Conservation (phyloP, 1,284 basidiomycete genomes). For the Apiotrichum gamsii region DNA sequence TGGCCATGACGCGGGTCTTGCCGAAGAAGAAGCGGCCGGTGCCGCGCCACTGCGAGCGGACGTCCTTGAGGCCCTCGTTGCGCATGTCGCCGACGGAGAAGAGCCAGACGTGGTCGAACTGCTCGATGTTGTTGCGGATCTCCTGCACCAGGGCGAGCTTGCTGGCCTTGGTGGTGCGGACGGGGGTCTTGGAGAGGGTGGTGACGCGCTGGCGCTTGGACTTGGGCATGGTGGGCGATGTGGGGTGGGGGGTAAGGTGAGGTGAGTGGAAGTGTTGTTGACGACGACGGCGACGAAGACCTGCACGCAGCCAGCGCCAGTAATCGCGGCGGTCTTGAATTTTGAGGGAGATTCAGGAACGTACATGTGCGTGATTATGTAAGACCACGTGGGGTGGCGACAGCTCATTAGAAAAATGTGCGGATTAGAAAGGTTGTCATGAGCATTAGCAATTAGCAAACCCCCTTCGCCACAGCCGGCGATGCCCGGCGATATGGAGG, state of each 20-base stretch:
- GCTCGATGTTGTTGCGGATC: conserved; percentile 60
- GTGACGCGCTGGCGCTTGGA: conserved; percentile 78
- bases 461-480: too few relatives aligned
- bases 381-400: conserved; percentile 10
- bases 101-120: conserved; percentile 91
- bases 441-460: too few relatives aligned
- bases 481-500: too few relatives aligned
- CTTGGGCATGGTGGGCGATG: conserved; percentile 61
- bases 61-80: conserved; percentile 88
- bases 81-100: conserved; percentile 94
- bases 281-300: too few relatives aligned
- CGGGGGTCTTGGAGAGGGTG: conserved; percentile 52
- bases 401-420: too few relatives aligned
- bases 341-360: background rate
- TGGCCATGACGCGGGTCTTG: conserved; percentile 86
- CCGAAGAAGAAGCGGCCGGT: conserved; percentile 90
- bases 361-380: background rate
- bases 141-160: conserved; percentile 78
- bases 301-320: too few relatives aligned
- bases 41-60: conserved; percentile 88
- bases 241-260: background rate
- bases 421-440: too few relatives aligned
- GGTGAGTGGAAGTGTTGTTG: background rate
- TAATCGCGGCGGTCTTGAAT: background rate
- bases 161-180: conserved; percentile 56